Conservation (phyloP, 176 grass and related monocot species). For the Hyparrhenia diplandra region DNA sequence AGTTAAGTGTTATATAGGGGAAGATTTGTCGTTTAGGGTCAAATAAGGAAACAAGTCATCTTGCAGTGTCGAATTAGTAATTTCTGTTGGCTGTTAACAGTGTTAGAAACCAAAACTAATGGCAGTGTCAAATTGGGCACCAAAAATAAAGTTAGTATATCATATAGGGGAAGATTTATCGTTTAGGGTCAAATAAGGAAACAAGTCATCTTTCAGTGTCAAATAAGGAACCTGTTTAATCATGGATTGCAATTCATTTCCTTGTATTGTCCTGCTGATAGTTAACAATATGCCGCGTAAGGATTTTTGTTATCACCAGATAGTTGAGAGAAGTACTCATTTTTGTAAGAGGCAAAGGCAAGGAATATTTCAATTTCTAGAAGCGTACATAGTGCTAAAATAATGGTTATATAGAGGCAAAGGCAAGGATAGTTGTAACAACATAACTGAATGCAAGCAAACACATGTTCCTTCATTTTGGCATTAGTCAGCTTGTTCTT, state of each 20-base stretch:
- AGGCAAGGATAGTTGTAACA: conserved; percentile 4
- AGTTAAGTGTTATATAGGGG: not conserved
- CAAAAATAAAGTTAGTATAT: not conserved
- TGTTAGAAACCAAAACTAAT: not conserved
- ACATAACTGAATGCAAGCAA: conserved; percentile 1
- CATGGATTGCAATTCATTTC: not conserved
- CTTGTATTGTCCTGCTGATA: not conserved
- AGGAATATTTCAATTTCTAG: not conserved
- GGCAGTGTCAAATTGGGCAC: not conserved
- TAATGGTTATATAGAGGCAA: conserved; percentile 6
- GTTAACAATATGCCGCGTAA: not conserved
- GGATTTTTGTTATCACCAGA: conserved; percentile 1
- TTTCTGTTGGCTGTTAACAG: not conserved
- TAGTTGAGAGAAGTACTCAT: not conserved
- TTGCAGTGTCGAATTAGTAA: not conserved
- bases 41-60: not conserved
- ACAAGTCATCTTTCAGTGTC: not conserved
- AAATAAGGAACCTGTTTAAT: not conserved
- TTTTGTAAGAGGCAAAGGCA: not conserved
- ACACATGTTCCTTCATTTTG: not conserved
- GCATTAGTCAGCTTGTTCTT: not conserved
- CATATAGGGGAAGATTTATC: not conserved
- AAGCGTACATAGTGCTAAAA: not conserved
- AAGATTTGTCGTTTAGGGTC: not conserved
- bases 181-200: not conserved